Evolutionary conservation across 2,329 filamentous ascomycete genomes (phyloP), one percentile per base, ranked within the genome.

Genomic region (Diplodia corticola): DNA sequence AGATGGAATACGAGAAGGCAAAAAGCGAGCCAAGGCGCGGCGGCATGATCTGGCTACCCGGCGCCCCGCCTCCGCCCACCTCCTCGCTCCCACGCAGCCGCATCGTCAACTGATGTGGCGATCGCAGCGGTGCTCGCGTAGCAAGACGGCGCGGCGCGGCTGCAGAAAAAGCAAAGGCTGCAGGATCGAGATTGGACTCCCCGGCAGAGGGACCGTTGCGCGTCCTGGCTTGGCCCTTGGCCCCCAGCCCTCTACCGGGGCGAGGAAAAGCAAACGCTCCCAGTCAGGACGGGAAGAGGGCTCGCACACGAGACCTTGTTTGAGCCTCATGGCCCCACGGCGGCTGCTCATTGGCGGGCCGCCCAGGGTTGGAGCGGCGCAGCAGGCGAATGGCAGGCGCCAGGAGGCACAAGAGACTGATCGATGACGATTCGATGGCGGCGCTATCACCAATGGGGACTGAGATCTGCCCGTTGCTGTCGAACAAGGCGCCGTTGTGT

Each of bases 1-100:
- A 33, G 55, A 60, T 60, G 55, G 26, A 60, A 60, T 60, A 60
- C 55, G 55, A 60, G 40, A 26, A 28, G 15, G 5, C 24, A 24
- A 35, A 33, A 54, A 35, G 30, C 3, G 51, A 35, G 51, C 51
- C 30, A 54, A 54, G 51, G 17, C 51, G 50, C 30, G 4, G 37
- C 55, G 37, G 20, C 55, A 30, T 20, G 13, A 48, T 48, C 37
- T 48, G 24, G 3, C 55, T 17, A n/a, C 22, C 15, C 17, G 10
- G 53, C 30, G 50, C 26, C 17, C 9, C 28, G 33, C 9, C 4
- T 15, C 50, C 50, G n/a, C n/a, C 50, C n/a, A 20, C 50, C 49
- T 26, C 22, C 17, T 15, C 26, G 17, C 24, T 17, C 15, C 50
- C 6, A 9, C 15, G 22, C 51, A 9, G 30, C 51, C 28, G 51